Base-by-base conservation (phyloP, 2,329 filamentous ascomycete genomes). In the Penicillium sp. region DNA sequence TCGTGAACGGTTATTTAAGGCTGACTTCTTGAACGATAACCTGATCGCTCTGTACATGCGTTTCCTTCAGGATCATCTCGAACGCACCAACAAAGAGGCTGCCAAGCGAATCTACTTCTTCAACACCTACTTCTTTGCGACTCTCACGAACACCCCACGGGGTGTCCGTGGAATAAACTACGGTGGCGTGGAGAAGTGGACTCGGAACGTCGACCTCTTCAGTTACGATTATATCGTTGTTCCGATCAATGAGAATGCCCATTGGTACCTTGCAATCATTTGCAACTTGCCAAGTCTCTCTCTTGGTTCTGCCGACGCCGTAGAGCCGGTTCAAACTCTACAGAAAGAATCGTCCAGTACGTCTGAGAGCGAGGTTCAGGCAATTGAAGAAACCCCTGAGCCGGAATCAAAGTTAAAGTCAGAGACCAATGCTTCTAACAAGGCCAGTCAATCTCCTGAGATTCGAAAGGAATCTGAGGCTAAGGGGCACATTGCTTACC, bases 211-310 rank as follows among this genome's bases (percentile, higher is more conserved):
- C 23, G 90, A 99, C 68, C 75, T 99, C 9, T 90, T 97, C 66
- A 82, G 80, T 6, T 91, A 90, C 64, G 90, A 96, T 68, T 97
- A 92, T 70, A 86, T 97, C 55, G 81, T 97, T 12, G 88, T 99
- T 7, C 94, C 94, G 0, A 90, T 99, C 70, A 95, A 96, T 65
- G 89, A 97, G 68, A 79, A 85, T 62, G 76, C 80, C 1, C 94
- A 99, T 72, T 99, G 95, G 94, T 97, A 94, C 73, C 78, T 97
- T 61, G 91, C 91, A 15, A 93, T 99, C 53, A 93, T 99, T 50
- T 96, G 91, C 81, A 96, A 99, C 66, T 81, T 93, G 3, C 82
- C 85, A 4, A 86, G 81, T 49, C 79, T 94, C n/a, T 61, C 65
- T 31, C 70, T 75, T 8, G 58, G 59, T 13, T 31, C 50, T 10